Evolutionary conservation across 805 yeast species (phyloP), one percentile per base, ranked within the genome.

Genomic region (Tetrapisispora phaffii): DNA sequence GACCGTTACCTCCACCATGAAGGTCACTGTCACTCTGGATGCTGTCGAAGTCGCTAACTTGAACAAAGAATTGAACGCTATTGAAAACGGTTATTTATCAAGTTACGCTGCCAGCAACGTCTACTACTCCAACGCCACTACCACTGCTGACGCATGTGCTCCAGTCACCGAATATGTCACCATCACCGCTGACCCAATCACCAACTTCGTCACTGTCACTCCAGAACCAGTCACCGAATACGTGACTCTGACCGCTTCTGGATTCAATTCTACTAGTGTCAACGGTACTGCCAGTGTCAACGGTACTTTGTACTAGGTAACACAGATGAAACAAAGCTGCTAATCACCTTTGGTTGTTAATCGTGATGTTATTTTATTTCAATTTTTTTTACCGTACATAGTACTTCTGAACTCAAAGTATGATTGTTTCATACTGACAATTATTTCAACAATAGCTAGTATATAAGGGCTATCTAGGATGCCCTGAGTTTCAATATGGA

Each of bases 1-100:
- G 6, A 51, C 56, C 10, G 33, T 50, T 39, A 52, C 56, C 16
- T 48, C 56, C 19, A 53, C 57, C 24, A 35, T 46, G 39, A 39
- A 32, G 26, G 48, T 47, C 12, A 42, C 50, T 2, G 39, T 42
- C n/a, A 41, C 50, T 31, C 26, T 38, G 13, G 41, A 38, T 17
- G 33, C 41, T 38, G 39, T 38, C 24, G 43, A 35, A 29, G 19
- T 41, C 33, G 20, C 45, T 5, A 20, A 28, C 17, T 19, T 39
- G 33, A 37, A 21, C 23, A 17, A 32, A 37, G 33, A 26, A 38
- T n/a, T 42, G 10, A 17, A 19, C 34, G 32, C 16, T n/a, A 24
- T 41, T 15, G 21, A 16, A 12, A 22, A 44, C 45, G 41, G 32
- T 31, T n/a, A 20, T 29, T 29, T 16, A n/a, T 22, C 33, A 22